phyloP scores from a whole-genome alignment of 2,329 filamentous ascomycete genomes.

The Alternaria consortialis region DNA sequence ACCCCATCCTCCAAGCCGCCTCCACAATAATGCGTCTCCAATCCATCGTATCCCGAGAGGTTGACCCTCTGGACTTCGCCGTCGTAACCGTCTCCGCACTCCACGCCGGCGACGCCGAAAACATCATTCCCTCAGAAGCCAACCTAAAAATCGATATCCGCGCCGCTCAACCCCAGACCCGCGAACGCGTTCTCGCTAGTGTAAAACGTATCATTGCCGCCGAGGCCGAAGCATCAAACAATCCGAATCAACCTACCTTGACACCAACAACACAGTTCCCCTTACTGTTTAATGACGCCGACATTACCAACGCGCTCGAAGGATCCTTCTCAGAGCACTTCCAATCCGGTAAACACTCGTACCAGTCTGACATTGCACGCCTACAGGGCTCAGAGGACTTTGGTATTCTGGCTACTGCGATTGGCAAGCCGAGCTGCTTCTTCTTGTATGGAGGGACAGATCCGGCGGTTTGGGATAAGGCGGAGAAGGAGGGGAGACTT shows the following conservation, averaged over 20 bases:
- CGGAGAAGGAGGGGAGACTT: slow-evolving; percentile 56
- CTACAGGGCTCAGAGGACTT: slow-evolving; percentile 67
- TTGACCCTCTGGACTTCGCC: slow-evolving; percentile 62
- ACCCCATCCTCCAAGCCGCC: slow-evolving; percentile 67
- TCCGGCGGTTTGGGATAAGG: slow-evolving; percentile 60
- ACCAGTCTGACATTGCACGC: slow-evolving; percentile 53
- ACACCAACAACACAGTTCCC: slow-evolving; percentile 55
- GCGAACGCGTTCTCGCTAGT: slow-evolving; percentile 57
- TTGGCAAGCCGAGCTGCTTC: slow-evolving; percentile 62
- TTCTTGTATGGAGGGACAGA: slow-evolving; percentile 67
- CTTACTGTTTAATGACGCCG: slow-evolving; percentile 62
- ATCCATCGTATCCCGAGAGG: slow-evolving; percentile 65
- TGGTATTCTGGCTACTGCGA: slow-evolving; percentile 61
- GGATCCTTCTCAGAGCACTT: slow-evolving; percentile 60
- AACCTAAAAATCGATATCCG: slow-evolving; percentile 65
- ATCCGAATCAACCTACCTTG: slow-evolving; percentile 56
- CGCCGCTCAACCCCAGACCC: slow-evolving; percentile 56
- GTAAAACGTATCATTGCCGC: slow-evolving; percentile 64
- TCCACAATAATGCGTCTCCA: slow-evolving; percentile 67
- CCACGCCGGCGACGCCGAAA: slow-evolving; percentile 68
- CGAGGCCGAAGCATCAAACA: slow-evolving; percentile 62
- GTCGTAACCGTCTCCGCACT: slow-evolving; percentile 68
- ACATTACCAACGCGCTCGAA: slow-evolving; percentile 55
- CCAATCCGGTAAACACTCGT: slow-evolving; percentile 32
- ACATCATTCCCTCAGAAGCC: slow-evolving; percentile 66